These are phyloP conservation scores for Acacia crassicarpa DNA, from an alignment of 306 rosid species.

Conservation along the genomic window DNA sequence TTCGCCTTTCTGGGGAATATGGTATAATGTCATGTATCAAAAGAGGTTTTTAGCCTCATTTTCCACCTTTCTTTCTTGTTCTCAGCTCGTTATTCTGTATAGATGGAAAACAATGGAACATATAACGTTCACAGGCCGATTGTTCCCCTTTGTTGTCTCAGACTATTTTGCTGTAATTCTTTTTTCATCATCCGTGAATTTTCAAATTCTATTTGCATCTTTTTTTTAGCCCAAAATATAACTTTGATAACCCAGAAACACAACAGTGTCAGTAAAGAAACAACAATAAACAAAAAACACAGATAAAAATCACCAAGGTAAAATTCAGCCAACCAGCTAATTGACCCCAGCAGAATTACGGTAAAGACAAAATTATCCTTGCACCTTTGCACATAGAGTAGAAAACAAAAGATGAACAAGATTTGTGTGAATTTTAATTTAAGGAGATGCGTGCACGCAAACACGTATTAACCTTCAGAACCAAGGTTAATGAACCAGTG, in stretches of 20 bases:
- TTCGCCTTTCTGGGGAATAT: constrained; percentile 24
- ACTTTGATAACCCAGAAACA: neutral
- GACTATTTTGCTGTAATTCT: neutral
- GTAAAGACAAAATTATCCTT: neutral
- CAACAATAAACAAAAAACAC: neutral
- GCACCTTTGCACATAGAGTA: neutral
- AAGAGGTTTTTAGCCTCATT: neutral
- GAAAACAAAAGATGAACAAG: neutral
- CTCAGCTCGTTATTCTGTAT: neutral
- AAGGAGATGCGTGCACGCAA: neutral
- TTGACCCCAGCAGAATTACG: neutral
- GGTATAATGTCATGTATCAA: neutral
- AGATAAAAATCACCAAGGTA: neutral
- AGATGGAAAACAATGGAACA: neutral
- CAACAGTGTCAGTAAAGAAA: neutral
- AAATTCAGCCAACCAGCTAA: neutral
- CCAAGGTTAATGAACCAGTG: neutral
- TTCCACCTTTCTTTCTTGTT: neutral
- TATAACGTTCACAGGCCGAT: neutral
- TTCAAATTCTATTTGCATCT: neutral
- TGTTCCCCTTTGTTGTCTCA: neutral
- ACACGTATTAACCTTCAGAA: neutral
- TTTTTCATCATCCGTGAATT: neutral
- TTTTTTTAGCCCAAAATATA: neutral
- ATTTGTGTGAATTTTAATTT: neutral